Base-by-base conservation (phyloP, 2,329 filamentous ascomycete species). In the Colletotrichum sp. region DNA sequence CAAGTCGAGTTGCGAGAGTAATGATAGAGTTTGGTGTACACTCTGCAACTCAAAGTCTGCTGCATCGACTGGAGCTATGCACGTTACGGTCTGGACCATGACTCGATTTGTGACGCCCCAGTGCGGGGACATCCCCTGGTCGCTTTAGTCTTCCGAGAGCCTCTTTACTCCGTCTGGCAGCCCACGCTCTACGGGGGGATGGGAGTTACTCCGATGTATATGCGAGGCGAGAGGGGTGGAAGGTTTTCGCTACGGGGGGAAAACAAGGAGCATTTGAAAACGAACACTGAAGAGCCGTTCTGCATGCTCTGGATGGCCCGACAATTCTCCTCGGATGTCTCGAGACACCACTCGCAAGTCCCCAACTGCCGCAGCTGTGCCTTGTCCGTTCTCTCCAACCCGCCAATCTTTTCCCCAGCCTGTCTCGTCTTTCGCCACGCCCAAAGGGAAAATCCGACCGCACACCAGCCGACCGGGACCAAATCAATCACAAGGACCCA, bases 241-340 rank as follows among this genome's bases (percentile, higher is more conserved):
- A 52, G 43, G 43, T 52, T 52, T 52, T 52, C 43, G n/a, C 43
- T 13, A 32, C 30, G 30, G 30, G 30, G 30, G 30, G 30, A 32
- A 32, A n/a, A n/a, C n/a, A n/a, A n/a, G n/a, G n/a, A n/a, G 30
- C 13, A 32, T 52, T 21, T 52, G 43, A 52, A 52, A 21, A 52
- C n/a, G 38, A n/a, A n/a, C 38, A n/a, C 38, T 48, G 38, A n/a
- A 43, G 38, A 48, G 38, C 18, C 18, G 7, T 48, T 48, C 18
- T 48, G 18, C 34, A 36, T 43, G 36, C 16, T 48, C 43, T 52
- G 43, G 5, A 21, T 52, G 43, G n/a, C 60, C 75, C 75, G 75
- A 72, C 36, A 63, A 68, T 72, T 75, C 64, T 77, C 75, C 72
- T 77, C 72, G 72, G 75, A 77, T 52, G 32, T 48, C 55, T 32